Base-by-base conservation (phyloP, 495 filamentous ascomycete genomes). In the Jackrogersella multiformis region DNA sequence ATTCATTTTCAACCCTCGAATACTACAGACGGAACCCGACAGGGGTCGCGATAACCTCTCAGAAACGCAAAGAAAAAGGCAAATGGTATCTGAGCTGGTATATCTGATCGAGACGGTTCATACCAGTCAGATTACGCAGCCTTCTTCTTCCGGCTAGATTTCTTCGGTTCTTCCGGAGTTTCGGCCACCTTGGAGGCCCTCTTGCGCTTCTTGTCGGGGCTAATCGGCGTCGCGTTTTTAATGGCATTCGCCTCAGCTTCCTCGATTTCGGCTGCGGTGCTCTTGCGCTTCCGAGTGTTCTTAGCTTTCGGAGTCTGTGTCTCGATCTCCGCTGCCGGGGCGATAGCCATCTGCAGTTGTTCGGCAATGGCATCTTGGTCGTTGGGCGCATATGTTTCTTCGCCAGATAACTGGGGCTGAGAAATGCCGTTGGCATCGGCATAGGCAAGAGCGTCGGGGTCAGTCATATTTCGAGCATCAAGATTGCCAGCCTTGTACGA, bases 401-500 rank as follows among this genome's bases (percentile, higher is more conserved):
- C 79, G 13, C 76, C 76, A 6, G 75, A 74, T 30, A 81, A 68
- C 4, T 74, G 73, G 12, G 80, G 74, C 55, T 81, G 76, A 16
- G 76, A 73, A 45, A 85, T 83, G 62, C 75, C 72, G 58, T 80
- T 77, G 38, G 82, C 80, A 36, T 90, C 85, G 34, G 88, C 85
- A 42, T 84, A 87, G 64, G 74, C 72, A 21, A 80, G 73, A 8
- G 85, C 86, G 51, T 90, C 85, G 12, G 84, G 81, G 26, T 88
- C 85, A 1, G 76, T 81, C 80, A 91, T 85, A 64, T 84, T 81
- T 69, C 86, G 86, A 57, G 88, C 88, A 28, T 88, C 80, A 2
- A 78, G 76, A 63, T 92, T 90, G 51, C 84, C 82, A 44, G 79
- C 76, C 81, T 91, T 92, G 81, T 94, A 94, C 1, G 87, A 89